A percentile compares a stretch with the other conserved stretches of the same genome.
Conservation (phyloP, 257 asterid genomes). For the Verbascum thapsus region DNA sequence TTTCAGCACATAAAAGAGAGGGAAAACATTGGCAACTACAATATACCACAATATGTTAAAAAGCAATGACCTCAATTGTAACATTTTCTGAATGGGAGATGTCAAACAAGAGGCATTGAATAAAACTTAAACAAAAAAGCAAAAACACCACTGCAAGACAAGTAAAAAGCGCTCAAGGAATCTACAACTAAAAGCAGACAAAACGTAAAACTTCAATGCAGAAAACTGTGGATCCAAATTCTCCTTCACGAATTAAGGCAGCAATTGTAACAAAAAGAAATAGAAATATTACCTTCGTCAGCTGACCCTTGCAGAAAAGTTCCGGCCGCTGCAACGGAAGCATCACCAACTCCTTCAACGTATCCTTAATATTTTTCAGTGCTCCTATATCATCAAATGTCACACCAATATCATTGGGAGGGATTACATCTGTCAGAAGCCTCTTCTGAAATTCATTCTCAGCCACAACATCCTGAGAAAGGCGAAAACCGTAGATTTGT, state of each 20-base stretch:
- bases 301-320: constrained; percentile 87
- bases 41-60: constrained; percentile 3
- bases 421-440: constrained; percentile 80
- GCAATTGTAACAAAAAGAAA: constrained; percentile 1
- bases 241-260: background rate
- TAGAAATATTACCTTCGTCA: constrained; percentile 58
- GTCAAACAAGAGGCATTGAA: constrained; percentile 3
- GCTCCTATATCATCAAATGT: constrained; percentile 97
- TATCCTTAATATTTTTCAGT: constrained; percentile 83
- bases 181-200: constrained; percentile 15
- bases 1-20: background rate
- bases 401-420: constrained; percentile 82
- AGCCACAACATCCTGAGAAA: constrained; percentile 71
- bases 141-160: background rate
- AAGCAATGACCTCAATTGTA: constrained; percentile 2
- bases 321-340: constrained; percentile 91
- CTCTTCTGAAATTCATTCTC: constrained; percentile 90
- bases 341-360: constrained; percentile 91
- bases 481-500: constrained; percentile 24
- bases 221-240: background rate
- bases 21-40: constrained; percentile 13
- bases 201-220: constrained; percentile 20
- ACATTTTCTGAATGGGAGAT: background rate
- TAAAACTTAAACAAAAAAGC: background rate
- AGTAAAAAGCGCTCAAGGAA: background rate